phyloP scores from a whole-genome alignment of 164 flowering plant genomes.

The Dillenia suffruticosa region DNA sequence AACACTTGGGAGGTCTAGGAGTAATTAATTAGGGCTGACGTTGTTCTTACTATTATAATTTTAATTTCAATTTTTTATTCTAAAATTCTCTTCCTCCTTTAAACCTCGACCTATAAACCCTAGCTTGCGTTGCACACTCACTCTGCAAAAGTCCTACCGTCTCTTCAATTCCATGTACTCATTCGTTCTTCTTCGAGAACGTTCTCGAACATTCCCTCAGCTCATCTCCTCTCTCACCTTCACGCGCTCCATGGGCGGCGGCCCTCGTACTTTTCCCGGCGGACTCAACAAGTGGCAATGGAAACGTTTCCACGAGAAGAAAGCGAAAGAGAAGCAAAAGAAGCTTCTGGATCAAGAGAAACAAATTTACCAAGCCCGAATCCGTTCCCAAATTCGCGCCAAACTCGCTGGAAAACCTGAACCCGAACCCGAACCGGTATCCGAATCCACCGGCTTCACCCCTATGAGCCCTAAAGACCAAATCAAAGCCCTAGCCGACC shows the following conservation, averaged over 20 bases:
- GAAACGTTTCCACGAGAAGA: conserved; percentile 96
- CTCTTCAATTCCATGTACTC: conserved; percentile 10
- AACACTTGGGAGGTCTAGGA: too few relatives aligned
- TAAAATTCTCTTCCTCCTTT: background rate
- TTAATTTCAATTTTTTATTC: background rate
- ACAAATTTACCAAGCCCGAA: conserved; percentile 79
- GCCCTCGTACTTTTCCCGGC: conserved; percentile 93
- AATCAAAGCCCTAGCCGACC: conserved; percentile 70
- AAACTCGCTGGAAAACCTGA: conserved; percentile 26
- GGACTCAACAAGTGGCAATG: conserved; percentile 99
- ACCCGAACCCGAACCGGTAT: background rate
- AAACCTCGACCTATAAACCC: conserved; percentile 4
- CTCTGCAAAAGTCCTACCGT: background rate
- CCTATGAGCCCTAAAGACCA: conserved; percentile 68
- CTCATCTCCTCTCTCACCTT: conserved; percentile 28
- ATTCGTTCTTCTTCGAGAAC: conserved; percentile 21
- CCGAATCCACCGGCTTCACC: conserved; percentile 14
- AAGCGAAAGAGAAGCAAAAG: conserved; percentile 78
- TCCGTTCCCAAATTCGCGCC: conserved; percentile 75
- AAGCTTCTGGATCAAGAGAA: conserved; percentile 82
- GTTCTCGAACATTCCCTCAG: conserved; percentile 22
- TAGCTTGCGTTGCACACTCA: background rate
- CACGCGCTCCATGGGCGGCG: conserved; percentile 85
- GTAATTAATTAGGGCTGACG: background rate
- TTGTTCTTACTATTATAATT: too few relatives aligned